Percentiles rank a stretch among this genome's conserved stretches.
These are phyloP conservation scores for Populus tomentosa DNA, from an alignment of 441 rosid genomes.

Conservation along the genomic window DNA sequence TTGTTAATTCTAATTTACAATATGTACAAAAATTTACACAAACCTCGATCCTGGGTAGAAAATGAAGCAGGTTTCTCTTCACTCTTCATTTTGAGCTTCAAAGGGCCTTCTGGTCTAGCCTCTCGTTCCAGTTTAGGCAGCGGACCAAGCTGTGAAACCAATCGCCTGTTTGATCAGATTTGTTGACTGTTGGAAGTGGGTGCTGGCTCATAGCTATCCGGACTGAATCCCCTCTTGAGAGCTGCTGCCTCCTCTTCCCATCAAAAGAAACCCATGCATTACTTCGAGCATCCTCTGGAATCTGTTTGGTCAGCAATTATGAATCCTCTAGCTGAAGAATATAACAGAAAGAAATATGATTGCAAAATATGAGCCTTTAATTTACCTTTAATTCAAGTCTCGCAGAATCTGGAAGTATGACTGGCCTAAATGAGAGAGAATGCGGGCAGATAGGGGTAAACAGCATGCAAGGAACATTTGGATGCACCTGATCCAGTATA, in stretches of 20 bases:
- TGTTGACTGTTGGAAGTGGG: constrained; percentile 92
- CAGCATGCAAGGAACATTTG: constrained; percentile 96
- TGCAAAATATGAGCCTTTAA: not conserved
- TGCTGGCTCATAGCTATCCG: constrained; percentile 87
- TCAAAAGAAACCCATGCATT: constrained; percentile 98
- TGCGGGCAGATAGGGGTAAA: constrained; percentile 43
- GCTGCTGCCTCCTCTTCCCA: constrained; percentile 97
- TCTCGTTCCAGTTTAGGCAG: constrained; percentile 96
- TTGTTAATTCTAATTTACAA: constrained; percentile 22
- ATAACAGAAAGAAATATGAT: constrained; percentile 1
- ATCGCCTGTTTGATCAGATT: constrained; percentile 89
- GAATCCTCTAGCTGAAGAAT: constrained; percentile 6
- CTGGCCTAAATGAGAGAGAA: constrained; percentile 83
- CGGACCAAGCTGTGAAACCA: constrained; percentile 95
- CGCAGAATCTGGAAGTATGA: constrained; percentile 98
- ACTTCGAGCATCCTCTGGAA: constrained; percentile 92
- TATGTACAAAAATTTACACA: constrained; percentile 52
- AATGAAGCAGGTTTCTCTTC: constrained; percentile 10
- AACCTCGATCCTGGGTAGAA: constrained; percentile 18
- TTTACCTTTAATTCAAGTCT: constrained; percentile 80
- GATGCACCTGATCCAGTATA: constrained; percentile 75
- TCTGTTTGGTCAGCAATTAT: constrained; percentile 36
- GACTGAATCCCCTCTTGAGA: constrained; percentile 91
- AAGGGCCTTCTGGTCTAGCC: constrained; percentile 87
- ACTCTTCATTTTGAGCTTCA: constrained; percentile 25